Evolutionary conservation across 2,329 filamentous ascomycete species (phyloP).

Genomic region (Curvularia hawaiiensis): DNA sequence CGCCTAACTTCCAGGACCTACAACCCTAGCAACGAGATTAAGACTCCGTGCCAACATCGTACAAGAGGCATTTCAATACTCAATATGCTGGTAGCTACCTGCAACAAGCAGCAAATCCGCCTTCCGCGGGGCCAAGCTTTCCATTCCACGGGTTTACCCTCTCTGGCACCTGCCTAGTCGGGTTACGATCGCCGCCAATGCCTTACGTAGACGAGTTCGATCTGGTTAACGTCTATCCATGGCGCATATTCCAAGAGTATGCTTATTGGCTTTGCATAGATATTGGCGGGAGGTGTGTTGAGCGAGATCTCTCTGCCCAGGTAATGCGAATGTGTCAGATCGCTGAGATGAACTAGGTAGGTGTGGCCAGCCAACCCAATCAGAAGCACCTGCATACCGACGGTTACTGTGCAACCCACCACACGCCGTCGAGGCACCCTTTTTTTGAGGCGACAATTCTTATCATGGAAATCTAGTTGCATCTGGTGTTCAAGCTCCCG

Average conservation of each 20-base stretch:
- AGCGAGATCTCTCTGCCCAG: neutral
- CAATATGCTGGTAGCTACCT: slow-evolving; percentile 24
- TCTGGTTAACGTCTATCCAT: neutral
- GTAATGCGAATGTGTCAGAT: neutral
- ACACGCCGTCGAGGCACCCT: neutral
- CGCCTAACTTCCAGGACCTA: slow-evolving; percentile 24
- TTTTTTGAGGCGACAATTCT: slow-evolving; percentile 5
- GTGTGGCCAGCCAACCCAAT: neutral
- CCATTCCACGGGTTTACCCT: slow-evolving; percentile 3
- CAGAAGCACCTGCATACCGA: slow-evolving; percentile 5
- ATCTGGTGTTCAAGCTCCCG: slow-evolving; percentile 17
- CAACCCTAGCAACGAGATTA: slow-evolving; percentile 4
- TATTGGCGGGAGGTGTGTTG: neutral
- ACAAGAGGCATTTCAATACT: slow-evolving; percentile 12
- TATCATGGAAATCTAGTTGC: slow-evolving; percentile 26
- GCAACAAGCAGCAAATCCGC: slow-evolving; percentile 11
- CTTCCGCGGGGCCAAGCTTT: slow-evolving; percentile 16
- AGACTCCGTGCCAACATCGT: slow-evolving; percentile 25
- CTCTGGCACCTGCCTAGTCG: slow-evolving; percentile 27
- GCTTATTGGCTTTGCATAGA: slow-evolving; percentile 1
- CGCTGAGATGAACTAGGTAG: neutral
- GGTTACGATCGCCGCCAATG: slow-evolving; percentile 14
- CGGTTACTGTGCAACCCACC: neutral
- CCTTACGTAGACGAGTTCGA: slow-evolving; percentile 5
- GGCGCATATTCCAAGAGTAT: neutral